Evolutionary conservation across 1,284 basidiomycete genomes (phyloP).

Genomic region (Pseudozyma pruni): DNA sequence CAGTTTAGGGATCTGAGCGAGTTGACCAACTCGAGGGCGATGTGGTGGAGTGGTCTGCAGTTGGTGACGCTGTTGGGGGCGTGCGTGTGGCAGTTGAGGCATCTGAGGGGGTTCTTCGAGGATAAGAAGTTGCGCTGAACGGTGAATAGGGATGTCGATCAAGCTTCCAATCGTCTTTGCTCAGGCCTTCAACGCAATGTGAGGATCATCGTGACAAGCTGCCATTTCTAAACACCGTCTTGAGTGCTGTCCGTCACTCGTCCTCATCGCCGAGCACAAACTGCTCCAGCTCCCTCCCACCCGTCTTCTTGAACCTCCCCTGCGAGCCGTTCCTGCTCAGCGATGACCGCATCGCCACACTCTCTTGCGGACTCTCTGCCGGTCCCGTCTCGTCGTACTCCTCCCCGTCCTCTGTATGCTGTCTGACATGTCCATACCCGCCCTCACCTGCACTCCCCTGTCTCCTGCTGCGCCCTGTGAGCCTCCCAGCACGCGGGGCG

Average conservation of each 20-base stretch:
- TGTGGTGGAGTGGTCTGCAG: conserved; percentile 92
- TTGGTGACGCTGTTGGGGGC: conserved; percentile 84
- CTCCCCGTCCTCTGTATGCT: conserved; percentile 3
- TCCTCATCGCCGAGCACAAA: conserved; percentile 53
- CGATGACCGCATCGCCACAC: conserved; percentile 1
- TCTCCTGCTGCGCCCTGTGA: neutral
- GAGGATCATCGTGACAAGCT: too few species aligned
- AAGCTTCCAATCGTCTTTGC: too few species aligned
- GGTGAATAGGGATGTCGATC: too few species aligned
- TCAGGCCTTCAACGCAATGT: too few species aligned
- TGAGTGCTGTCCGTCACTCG: neutral
- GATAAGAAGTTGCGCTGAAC: conserved; percentile 64
- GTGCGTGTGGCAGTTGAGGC: conserved; percentile 90
- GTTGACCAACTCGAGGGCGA: conserved; percentile 83
- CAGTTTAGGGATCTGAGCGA: conserved; percentile 90
- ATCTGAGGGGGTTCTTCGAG: conserved; percentile 72
- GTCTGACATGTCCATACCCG: conserved; percentile 21
- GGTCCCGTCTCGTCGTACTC: conserved; percentile 4
- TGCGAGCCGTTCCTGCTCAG: conserved; percentile 1
- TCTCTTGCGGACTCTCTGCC: neutral
- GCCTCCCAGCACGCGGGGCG: conserved; percentile 10
- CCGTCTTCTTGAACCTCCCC: conserved; percentile 3
- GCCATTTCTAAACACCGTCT: too few species aligned
- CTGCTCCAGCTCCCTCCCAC: conserved; percentile 25
- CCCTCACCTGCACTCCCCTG: conserved; percentile 9